phyloP scores from a whole-genome alignment of 2,329 filamentous ascomycete genomes.

The Celoporthe dispersa region DNA sequence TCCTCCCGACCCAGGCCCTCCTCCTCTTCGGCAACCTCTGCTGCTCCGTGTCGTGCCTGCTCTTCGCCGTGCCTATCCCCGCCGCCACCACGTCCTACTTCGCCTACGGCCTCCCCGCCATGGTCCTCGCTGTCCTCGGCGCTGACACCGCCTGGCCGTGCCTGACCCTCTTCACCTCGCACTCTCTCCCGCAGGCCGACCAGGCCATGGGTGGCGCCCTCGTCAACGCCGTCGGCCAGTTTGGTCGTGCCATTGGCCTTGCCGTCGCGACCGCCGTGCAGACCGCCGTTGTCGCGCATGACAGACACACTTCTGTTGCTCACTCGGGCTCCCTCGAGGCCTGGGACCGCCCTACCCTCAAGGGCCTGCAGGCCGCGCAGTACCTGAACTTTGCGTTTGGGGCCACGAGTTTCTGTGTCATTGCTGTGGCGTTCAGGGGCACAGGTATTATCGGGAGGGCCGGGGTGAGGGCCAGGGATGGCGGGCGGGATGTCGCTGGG shows the following conservation, averaged over 20 bases:
- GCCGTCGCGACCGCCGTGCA: conserved; percentile 69
- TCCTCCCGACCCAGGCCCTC: conserved; percentile 62
- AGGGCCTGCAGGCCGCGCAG: conserved; percentile 52
- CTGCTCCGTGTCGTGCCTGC: conserved; percentile 58
- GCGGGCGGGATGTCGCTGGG: neutral
- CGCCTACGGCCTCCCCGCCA: conserved; percentile 68
- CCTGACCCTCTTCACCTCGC: conserved; percentile 68
- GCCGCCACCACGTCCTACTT: conserved; percentile 63
- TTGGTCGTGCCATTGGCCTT: conserved; percentile 68
- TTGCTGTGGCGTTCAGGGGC: conserved; percentile 53
- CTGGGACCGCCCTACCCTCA: conserved; percentile 52
- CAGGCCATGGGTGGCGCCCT: conserved; percentile 71
- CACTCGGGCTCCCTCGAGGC: conserved; percentile 46
- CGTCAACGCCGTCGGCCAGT: conserved; percentile 68
- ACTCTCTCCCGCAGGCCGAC: conserved; percentile 63
- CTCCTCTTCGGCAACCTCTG: conserved; percentile 61
- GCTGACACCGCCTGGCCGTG: conserved; percentile 70
- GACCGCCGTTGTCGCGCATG: conserved; percentile 60
- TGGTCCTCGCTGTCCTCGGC: conserved; percentile 67
- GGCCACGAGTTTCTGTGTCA: conserved; percentile 47
- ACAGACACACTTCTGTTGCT: conserved; percentile 49
- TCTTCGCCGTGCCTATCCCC: conserved; percentile 68
- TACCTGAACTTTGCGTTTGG: conserved; percentile 59
- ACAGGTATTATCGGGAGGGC: conserved; percentile 57
- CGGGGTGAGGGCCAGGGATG: conserved; percentile 16